Evolutionary conservation across 2,329 filamentous ascomycete species (phyloP).

Genomic region (Fusarium acutatum): DNA sequence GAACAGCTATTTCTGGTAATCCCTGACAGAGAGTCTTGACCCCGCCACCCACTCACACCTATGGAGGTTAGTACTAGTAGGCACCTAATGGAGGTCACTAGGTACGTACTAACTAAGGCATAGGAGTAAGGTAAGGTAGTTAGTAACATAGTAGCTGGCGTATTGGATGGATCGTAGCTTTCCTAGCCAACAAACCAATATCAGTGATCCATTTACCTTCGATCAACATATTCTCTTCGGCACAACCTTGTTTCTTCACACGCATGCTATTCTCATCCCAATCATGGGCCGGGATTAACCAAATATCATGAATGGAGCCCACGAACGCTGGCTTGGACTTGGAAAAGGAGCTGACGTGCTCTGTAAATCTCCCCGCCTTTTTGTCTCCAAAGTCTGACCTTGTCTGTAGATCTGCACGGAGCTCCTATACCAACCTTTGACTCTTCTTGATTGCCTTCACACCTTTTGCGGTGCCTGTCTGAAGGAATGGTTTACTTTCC

Average conservation of each 20-base stretch:
- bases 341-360: slow-evolving; percentile 94
- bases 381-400: slow-evolving; percentile 22
- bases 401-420: slow-evolving; percentile 88
- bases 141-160: background rate
- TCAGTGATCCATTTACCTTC: slow-evolving; percentile 8
- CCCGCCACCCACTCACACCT: slow-evolving; percentile 33
- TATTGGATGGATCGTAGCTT: background rate
- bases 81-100: background rate
- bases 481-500: slow-evolving; percentile 94
- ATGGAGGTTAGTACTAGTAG: background rate
- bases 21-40: slow-evolving; percentile 8
- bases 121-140: background rate
- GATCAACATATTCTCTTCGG: slow-evolving; percentile 14
- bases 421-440: slow-evolving; percentile 88
- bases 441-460: slow-evolving; percentile 90
- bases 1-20: slow-evolving; percentile 20
- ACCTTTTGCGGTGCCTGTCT: slow-evolving; percentile 96
- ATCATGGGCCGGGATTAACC: slow-evolving; percentile 24
- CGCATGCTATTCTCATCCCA: slow-evolving; percentile 7
- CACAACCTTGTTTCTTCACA: slow-evolving; percentile 7
- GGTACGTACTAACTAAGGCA: background rate
- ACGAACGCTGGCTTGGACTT: slow-evolving; percentile 70
- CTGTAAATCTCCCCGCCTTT: slow-evolving; percentile 62
- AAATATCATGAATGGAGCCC: slow-evolving; percentile 58
- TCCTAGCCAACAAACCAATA: slow-evolving; percentile 23